Percentiles rank a stretch among this genome's conserved stretches.
These are phyloP conservation scores for Camillea tinctor DNA, from an alignment of 2,329 filamentous ascomycete species.

Conservation along the genomic window DNA sequence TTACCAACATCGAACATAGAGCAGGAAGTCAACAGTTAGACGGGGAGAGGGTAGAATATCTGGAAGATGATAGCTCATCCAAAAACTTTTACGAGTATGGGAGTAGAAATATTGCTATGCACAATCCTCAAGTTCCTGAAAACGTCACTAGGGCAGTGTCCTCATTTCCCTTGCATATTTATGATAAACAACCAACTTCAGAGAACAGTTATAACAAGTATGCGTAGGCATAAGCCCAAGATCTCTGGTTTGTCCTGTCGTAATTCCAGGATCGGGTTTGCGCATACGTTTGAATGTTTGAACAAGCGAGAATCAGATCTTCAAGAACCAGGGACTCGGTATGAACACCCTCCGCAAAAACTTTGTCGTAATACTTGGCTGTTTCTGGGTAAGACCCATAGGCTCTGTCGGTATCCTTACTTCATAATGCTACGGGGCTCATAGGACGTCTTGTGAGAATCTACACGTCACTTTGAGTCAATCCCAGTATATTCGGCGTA, in stretches of 20 bases:
- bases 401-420: no score
- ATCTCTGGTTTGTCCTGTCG: not conserved
- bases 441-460: not conserved
- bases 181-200: no score
- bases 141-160: no score
- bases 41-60: no score
- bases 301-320: not conserved
- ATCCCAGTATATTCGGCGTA: no score
- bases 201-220: no score
- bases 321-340: not conserved
- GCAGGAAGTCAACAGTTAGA: not conserved
- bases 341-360: not conserved
- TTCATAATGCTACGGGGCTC: not conserved
- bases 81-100: not conserved
- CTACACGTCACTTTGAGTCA: not conserved
- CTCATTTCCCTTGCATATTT: no score
- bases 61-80: not conserved
- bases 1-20: not conserved
- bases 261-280: not conserved
- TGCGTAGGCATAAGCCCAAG: not conserved
- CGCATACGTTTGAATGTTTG: not conserved
- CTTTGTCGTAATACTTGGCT: not conserved
- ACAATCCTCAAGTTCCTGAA: no score
- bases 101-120: no score
- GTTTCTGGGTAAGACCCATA: not conserved